Evolutionary conservation across 2,329 filamentous ascomycete genomes (phyloP), one percentile per base, ranked within the genome.

Genomic region (Fusarium haematococcum): DNA sequence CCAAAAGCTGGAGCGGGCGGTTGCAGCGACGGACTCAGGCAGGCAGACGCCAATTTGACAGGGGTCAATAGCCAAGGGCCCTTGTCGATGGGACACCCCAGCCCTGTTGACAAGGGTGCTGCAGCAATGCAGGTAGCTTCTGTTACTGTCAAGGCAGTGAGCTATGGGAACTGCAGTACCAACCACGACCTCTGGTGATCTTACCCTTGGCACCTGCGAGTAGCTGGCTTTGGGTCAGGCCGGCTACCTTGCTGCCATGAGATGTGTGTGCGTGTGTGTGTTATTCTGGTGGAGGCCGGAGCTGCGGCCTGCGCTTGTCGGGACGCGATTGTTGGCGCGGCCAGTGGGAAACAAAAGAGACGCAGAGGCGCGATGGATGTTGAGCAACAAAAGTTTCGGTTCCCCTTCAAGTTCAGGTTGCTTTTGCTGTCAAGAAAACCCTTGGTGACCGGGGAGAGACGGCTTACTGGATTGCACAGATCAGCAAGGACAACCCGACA

Each of bases 231-330:
- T 58, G 56, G 65, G 67, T 59, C 65, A 63, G 61, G 41, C 66
- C 50, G 45, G 56, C 54, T 65, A 60, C 57, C 43, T 63, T 59
- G 57, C 60, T 68, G 48, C 57, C 57, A 56, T 63, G 32, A 64
- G 45, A 45, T 59, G 43, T 63, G 57, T 39, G 33, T 39, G 32
- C 27, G 33, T 27, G 32, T n/a, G 33, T 20, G 60, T 70, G 62
- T 68, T 76, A 57, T 68, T 59, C 66, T 70, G 63, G 66, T 61
- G 63, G 73, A 60, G 73, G 73, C 71, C 75, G 65, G 63, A 74
- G 65, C 69, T 77, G 76, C 75, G 71, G 70, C 73, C 73, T 72
- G 76, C 76, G 76, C 76, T 77, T 78, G 75, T 78, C 76, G 68
- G 73, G 76, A 77, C 72, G 65, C 68, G 70, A 73, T 66, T 70